Evolutionary conservation across 1,284 basidiomycete species (phyloP).

Genomic region (Cryptococcus floricola): DNA sequence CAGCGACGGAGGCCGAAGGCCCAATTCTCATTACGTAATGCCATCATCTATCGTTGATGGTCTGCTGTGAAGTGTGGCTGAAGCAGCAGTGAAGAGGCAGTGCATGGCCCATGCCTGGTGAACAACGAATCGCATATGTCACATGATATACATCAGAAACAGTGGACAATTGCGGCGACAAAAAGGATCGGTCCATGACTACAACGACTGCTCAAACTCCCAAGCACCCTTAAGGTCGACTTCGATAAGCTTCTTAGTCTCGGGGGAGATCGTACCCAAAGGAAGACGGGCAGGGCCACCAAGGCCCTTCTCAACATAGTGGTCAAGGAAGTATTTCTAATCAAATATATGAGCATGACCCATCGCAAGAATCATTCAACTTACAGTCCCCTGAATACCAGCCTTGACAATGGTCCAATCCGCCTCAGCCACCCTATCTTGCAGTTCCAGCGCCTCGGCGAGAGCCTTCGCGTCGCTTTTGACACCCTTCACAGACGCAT

Average conservation of each 20-base stretch:
- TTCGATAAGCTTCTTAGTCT: conserved; percentile 48
- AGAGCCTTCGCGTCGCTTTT: conserved; percentile 56
- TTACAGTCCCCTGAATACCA: conserved; percentile 51
- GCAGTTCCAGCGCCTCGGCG: conserved; percentile 64
- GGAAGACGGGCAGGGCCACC: conserved; percentile 61
- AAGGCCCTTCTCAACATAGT: conserved; percentile 66
- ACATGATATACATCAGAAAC: no score
- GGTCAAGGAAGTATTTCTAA: conserved; percentile 62
- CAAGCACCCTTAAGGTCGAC: conserved; percentile 59
- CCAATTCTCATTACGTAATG: no score
- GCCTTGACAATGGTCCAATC: conserved; percentile 69
- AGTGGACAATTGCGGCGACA: no score
- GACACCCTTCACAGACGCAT: conserved; percentile 51
- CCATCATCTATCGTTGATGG: no score
- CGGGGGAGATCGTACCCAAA: conserved; percentile 50
- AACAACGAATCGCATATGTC: no score
- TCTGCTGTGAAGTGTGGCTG: no score
- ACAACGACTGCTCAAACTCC: conserved; percentile 60
- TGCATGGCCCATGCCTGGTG: no score
- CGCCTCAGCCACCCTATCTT: conserved; percentile 64
- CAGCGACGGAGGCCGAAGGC: no score
- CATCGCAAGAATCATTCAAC: conserved; percentile 2
- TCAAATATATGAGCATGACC: neutral
- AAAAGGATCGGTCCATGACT: neutral
- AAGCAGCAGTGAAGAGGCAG: no score